Evolutionary conservation across 1,284 basidiomycete genomes (phyloP), one percentile per base, ranked within the genome.

Genomic region (Puccinia novopanici): DNA sequence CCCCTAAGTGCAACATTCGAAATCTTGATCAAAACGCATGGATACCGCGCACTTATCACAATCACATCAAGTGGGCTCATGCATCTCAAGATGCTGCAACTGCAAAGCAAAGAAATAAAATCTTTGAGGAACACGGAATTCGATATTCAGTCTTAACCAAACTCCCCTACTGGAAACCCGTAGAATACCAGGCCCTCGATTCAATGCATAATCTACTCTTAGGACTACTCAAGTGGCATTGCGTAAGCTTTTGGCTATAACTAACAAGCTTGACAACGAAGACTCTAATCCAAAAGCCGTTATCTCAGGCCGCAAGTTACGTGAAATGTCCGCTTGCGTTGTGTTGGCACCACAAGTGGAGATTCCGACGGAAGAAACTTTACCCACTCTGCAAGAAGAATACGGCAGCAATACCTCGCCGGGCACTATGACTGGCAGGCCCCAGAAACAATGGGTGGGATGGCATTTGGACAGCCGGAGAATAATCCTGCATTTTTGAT

Each of bases 121-220:
- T 76, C 2, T 55, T 76, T 15, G 22, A 67, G n/a, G 13, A 50
- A 8, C 61, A 76, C 30, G 75, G 75, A 22, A 30, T 77, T 22
- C 34, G 75, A n/a, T 77, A 77, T 27, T 77, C 63, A 17, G 61
- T 77, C 0, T 77, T 77, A 13, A 30, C 48, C 17, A 30, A 77
- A 37, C 50, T 77, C 4, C 27, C 59, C 4, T 77, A 77, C 24
- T 77, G 75, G 75, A 52, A 55, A 17, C 63, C 65, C 2, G 30
- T 55, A 9, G 30, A 77, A 34, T 54, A 77, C 52, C 75, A 77
- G 9, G 34, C 65, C 0, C 27, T 77, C 5, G 63, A 77, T 50
- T 8, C 75, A 2, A 77, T 77, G 75, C 75, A 77, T 27, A 77
- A 77, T 22, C 45, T 77, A 22, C 63, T 77, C 1, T 19, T 77